Base-by-base conservation (phyloP, 1,284 basidiomycete genomes). In the Rhodotorula sp. region DNA sequence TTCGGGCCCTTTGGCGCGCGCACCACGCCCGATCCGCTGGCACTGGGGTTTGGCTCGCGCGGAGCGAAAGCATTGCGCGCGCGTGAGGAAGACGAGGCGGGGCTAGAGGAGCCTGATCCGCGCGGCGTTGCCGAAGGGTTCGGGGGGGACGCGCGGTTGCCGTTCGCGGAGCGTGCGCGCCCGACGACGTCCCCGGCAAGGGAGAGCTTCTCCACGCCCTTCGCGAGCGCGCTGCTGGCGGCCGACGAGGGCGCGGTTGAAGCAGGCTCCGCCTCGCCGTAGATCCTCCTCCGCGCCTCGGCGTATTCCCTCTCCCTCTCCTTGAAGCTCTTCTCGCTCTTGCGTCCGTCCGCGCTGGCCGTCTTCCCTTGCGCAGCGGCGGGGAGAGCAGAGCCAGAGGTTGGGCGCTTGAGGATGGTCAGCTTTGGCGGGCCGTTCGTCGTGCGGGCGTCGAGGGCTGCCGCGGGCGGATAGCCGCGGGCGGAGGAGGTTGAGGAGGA, bases 241-340 rank as follows among this genome's bases (percentile, higher is more conserved):
- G n/a, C n/a, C n/a, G n/a, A n/a, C n/a, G n/a, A n/a, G n/a, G 17
- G 32, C 25, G 32, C 21, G 9, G 7, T 25, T 5, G 50, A 7
- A 6, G 50, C 5, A 12, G 50, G 3, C 39, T 9, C 51, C 32
- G 36, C 59, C 32, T 69, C 67, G 57, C 70, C 73, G 13, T 61
- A 69, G 55, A 74, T 72, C 53, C 67, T 22, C 37, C 73, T 50
- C 50, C 70, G 60, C 59, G 73, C 73, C 37, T 69, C 70, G 3
- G 56, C 57, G 48, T 74, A 74, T n/a, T 72, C 70, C 25, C 41
- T 41, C 39, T 72, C 67, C n/a, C 73, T 41, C 46, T 74, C 69
- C 22, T 59, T 36, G 21, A 72, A 39, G 15, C 41, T 61, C 61
- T 74, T 72, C 1, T 64, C 67, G 9, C 37, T 36, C 39, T 25